A percentile compares a stretch with the other conserved stretches of the same genome.
Conservation (phyloP, 148 eudicot species). For the Heliosperma pusillum region DNA sequence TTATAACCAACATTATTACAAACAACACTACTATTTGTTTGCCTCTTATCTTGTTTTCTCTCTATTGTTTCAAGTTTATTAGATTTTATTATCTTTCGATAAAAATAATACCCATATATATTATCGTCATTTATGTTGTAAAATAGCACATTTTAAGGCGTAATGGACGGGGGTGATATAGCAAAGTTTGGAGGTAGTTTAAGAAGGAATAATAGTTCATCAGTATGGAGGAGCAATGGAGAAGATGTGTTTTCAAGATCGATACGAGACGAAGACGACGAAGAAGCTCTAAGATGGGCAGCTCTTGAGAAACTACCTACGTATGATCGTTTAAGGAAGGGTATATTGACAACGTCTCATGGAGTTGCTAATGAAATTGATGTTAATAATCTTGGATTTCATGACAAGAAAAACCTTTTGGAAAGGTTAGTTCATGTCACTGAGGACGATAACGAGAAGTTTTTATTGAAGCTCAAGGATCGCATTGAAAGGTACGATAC, state of each 20-base stretch:
- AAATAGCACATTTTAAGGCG: too few relatives aligned
- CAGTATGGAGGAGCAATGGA: constrained; percentile 39
- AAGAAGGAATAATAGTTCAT: constrained; percentile 27
- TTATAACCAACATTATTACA: too few relatives aligned
- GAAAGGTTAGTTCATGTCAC: constrained; percentile 43
- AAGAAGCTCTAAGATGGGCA: constrained; percentile 65
- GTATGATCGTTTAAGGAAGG: constrained; percentile 51
- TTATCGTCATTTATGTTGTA: too few relatives aligned
- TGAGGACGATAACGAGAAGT: constrained; percentile 62
- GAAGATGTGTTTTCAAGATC: constrained; percentile 41
- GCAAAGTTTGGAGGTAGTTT: constrained; percentile 31
- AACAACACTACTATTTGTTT: too few relatives aligned
- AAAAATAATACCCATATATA: too few relatives aligned
- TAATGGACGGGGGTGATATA: constrained; percentile 26
- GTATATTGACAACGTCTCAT: constrained; percentile 40
- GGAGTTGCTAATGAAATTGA: constrained; percentile 45
- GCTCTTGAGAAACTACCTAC: constrained; percentile 60
- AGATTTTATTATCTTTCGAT: too few relatives aligned
- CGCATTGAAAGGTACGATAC: constrained; percentile 61
- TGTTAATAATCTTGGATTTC: constrained; percentile 33
- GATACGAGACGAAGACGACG: constrained; percentile 47
- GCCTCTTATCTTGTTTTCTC: too few relatives aligned
- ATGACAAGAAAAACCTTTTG: constrained; percentile 41
- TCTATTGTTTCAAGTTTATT: too few relatives aligned
- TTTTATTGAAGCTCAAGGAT: constrained; percentile 48